Evolutionary conservation across 1,284 basidiomycete species (phyloP).

Genomic region (Amylostereum areolatum): DNA sequence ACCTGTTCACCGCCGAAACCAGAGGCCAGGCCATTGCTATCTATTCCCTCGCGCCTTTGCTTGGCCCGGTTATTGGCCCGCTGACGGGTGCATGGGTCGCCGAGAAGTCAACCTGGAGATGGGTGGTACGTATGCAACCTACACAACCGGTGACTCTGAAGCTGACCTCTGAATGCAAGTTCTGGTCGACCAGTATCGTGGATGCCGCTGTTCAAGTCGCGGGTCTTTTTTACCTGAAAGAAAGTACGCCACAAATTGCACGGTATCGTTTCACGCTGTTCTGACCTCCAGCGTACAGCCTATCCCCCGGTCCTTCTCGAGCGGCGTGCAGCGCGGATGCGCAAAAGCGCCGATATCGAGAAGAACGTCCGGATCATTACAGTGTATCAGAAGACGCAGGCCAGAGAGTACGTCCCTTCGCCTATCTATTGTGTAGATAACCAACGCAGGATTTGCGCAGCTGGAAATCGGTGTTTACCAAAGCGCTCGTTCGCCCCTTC

Average conservation of each 20-base stretch:
- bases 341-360: conserved; percentile 30
- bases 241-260: conserved; percentile 34
- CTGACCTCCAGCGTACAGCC: conserved; percentile 18
- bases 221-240: conserved; percentile 39
- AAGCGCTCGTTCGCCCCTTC: conserved; percentile 40
- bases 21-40: conserved; percentile 41
- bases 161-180: conserved; percentile 17
- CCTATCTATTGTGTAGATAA: not conserved
- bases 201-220: conserved; percentile 30
- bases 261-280: not conserved
- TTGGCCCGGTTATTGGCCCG: conserved; percentile 40
- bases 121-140: conserved; percentile 24
- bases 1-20: conserved; percentile 41
- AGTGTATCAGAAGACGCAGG: conserved; percentile 17
- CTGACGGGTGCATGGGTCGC: conserved; percentile 34
- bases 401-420: conserved; percentile 22
- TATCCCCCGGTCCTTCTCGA: conserved; percentile 42
- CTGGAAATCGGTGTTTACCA: conserved; percentile 31
- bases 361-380: conserved; percentile 22
- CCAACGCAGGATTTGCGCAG: conserved; percentile 11
- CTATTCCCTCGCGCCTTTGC: conserved; percentile 39
- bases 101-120: conserved; percentile 32
- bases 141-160: not conserved
- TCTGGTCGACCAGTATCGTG: conserved; percentile 34
- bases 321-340: conserved; percentile 33